Evolutionary conservation across 176 grass and related monocot genomes (phyloP).

Genomic region (Bolboschoenus planiculmis): DNA sequence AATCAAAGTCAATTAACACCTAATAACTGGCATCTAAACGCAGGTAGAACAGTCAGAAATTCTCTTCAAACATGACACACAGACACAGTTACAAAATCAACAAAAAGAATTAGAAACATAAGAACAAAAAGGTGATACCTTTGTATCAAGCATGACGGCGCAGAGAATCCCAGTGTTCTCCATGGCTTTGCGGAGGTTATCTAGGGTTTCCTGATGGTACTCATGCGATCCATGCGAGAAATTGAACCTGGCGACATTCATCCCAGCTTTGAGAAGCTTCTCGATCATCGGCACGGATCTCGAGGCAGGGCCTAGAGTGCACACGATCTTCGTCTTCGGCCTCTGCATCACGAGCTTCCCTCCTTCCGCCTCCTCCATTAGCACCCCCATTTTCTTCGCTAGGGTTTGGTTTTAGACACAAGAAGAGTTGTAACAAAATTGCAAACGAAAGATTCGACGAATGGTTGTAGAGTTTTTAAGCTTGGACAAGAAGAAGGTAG

Average conservation of each 20-base stretch:
- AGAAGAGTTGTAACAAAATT: too few relatives aligned
- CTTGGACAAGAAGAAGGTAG: slow-evolving; percentile 6
- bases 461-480: neutral
- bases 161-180: slow-evolving; percentile 65
- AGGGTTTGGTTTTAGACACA: neutral
- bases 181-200: slow-evolving; percentile 70
- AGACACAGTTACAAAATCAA: neutral
- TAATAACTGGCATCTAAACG: neutral
- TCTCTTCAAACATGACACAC: neutral
- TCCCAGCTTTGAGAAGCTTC: slow-evolving; percentile 65
- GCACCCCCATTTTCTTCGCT: slow-evolving; percentile 4
- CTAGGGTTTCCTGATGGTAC: slow-evolving; percentile 83
- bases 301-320: slow-evolving; percentile 76
- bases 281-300: slow-evolving; percentile 83
- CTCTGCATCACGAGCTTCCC: slow-evolving; percentile 33
- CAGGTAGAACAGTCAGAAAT: neutral
- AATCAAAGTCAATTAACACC: neutral
- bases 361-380: slow-evolving; percentile 22
- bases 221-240: slow-evolving; percentile 88
- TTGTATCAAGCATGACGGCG: slow-evolving; percentile 92
- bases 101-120: neutral
- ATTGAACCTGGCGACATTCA: slow-evolving; percentile 89
- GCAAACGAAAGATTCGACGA: neutral
- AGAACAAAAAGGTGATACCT: slow-evolving; percentile 22
- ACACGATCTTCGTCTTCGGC: slow-evolving; percentile 86